Evolutionary conservation across 2,329 filamentous ascomycete species (phyloP), one percentile per base, ranked within the genome.

Genomic region (Sporothrix pseudoabietina): DNA sequence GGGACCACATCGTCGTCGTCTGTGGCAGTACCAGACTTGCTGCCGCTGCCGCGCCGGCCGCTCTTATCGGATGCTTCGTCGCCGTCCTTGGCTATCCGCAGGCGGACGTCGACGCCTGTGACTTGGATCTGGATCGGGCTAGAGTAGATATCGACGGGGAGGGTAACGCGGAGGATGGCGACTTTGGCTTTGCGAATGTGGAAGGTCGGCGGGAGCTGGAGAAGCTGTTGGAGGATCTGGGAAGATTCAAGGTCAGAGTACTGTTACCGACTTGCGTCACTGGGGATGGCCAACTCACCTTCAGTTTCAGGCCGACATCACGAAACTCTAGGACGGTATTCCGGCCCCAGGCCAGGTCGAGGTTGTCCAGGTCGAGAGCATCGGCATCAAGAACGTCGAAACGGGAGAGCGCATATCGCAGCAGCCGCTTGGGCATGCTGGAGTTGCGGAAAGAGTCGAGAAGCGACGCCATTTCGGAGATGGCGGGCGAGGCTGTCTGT

Each of bases 321-420:
- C 91, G 90, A 77, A 98, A 90, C 81, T 97, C 94, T 61, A 98
- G 87, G 0, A 92, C 91, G 55, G 91, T 96, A 77, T 91, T 91
- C 81, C 91, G 90, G 47, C 96, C 96, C 82, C 93, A 88, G 63
- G 90, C 90, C 77, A 98, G 89, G 77, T 97, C 94, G 76, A 98
- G 84, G 77, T 94, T 93, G 76, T 96, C 94, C 75, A 96, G 87
- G 79, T 98, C 92, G 77, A 98, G 85, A 14, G 92, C 91, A 79
- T 97, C 92, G 73, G 93, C 92, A 79, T 98, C 96, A 74, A 99
- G 88, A 72, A 98, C 86, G 77, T 97, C 94, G 74, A 97, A 86
- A 73, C 91, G 90, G 32, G 92, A 91, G 57, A 99, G 85, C 69
- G 91, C 93, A 84, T 96, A 97, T 77, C 93, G 91, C 76, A 98